Conservation (phyloP, 2,329 filamentous ascomycete species). For the Aspergillus quadricinctus region DNA sequence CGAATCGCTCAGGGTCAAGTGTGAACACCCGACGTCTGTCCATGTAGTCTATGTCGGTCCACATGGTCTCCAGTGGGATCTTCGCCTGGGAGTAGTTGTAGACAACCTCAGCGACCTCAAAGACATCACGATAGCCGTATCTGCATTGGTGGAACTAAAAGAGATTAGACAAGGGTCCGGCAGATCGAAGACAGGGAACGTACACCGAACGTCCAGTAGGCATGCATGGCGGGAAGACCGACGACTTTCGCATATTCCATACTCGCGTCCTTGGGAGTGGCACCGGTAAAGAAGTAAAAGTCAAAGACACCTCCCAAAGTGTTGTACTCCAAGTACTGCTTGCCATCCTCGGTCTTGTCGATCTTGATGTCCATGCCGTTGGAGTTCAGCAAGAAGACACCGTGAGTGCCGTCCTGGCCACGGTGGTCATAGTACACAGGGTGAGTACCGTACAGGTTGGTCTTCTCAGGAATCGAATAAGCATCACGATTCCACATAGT, state of each 20-base stretch:
- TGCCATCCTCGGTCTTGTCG: conserved; percentile 54
- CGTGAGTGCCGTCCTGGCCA: conserved; percentile 53
- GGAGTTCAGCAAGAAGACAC: conserved; percentile 66
- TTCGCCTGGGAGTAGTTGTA: conserved; percentile 40
- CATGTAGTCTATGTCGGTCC: conserved; percentile 46
- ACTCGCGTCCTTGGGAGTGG: conserved; percentile 54
- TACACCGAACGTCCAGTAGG: conserved; percentile 61
- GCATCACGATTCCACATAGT: conserved; percentile 68
- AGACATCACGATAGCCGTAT: conserved; percentile 56
- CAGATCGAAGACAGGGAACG: neutral
- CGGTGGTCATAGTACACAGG: conserved; percentile 74
- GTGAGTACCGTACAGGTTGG: conserved; percentile 69
- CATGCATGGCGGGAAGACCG: conserved; percentile 57
- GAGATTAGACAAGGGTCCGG: neutral
- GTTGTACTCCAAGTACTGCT: conserved; percentile 76
- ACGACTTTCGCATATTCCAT: conserved; percentile 57
- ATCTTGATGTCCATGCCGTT: conserved; percentile 76
- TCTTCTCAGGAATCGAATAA: conserved; percentile 55
- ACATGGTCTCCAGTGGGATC: conserved; percentile 44
- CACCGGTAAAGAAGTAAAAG: conserved; percentile 62
- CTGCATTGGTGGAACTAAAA: conserved; percentile 55
- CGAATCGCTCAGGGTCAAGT: conserved; percentile 35
- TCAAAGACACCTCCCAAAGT: conserved; percentile 72
- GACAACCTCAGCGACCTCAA: conserved; percentile 41
- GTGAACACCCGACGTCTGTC: conserved; percentile 35